Conservation (phyloP, 2,329 filamentous ascomycete species). For the Fusarium falciforme region DNA sequence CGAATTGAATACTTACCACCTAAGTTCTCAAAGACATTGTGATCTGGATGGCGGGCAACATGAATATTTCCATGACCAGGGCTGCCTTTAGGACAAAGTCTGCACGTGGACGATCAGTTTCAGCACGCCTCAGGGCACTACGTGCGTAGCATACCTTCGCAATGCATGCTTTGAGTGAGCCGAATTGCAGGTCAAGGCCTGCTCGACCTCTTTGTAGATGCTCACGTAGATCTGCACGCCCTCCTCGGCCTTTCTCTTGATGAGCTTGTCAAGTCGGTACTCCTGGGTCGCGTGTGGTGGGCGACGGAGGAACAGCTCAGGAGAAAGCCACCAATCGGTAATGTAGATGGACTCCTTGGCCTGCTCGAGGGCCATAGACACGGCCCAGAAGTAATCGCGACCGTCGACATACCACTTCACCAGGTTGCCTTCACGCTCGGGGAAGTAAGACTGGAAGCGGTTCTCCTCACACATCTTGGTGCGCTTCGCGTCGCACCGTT, state of each 20-base stretch:
- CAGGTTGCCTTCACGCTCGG: slow-evolving; percentile 84
- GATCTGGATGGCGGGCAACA: slow-evolving; percentile 91
- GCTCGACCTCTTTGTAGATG: slow-evolving; percentile 89
- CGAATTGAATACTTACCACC: slow-evolving; percentile 61
- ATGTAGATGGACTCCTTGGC: slow-evolving; percentile 97
- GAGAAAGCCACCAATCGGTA: slow-evolving; percentile 96
- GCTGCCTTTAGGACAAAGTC: slow-evolving; percentile 81
- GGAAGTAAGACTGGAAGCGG: slow-evolving; percentile 91
- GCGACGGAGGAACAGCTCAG: slow-evolving; percentile 85
- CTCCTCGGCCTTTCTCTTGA: slow-evolving; percentile 89
- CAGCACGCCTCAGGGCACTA: too few relatives aligned
- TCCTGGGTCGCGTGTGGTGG: slow-evolving; percentile 86
- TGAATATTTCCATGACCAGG: slow-evolving; percentile 90
- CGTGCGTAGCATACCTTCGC: neutral
- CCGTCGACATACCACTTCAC: slow-evolving; percentile 99
- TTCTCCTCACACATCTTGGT: slow-evolving; percentile 77
- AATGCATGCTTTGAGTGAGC: slow-evolving; percentile 83
- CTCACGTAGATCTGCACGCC: slow-evolving; percentile 95
- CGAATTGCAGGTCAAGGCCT: slow-evolving; percentile 90
- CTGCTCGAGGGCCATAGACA: slow-evolving; percentile 88
- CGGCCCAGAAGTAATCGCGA: slow-evolving; percentile 93
- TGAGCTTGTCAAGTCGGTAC: slow-evolving; percentile 85
- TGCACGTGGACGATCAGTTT: neutral
- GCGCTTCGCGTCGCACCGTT: slow-evolving; percentile 84
- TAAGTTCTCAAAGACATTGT: slow-evolving; percentile 93